Percentiles rank a stretch among this genome's conserved stretches.
Evolutionary conservation across 2,329 filamentous ascomycete species (phyloP).

Genomic region (Neonectria punicea): DNA sequence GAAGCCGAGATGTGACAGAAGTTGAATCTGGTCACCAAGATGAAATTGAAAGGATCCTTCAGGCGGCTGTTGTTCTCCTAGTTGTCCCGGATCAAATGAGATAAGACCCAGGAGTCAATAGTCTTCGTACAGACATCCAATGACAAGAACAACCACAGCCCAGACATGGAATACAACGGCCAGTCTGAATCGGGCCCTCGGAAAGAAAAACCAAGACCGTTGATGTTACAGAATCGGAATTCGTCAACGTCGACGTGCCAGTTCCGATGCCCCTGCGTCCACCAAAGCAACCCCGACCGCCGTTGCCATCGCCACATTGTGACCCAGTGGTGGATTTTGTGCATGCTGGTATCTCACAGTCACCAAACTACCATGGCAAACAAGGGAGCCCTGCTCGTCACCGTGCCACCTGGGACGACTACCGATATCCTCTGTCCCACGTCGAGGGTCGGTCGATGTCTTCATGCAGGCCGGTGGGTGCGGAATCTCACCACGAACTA

Average conservation of each 20-base stretch:
- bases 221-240: neutral
- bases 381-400: constrained; percentile 2
- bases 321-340: neutral
- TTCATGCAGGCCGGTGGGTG: neutral
- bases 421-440: neutral
- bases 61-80: neutral
- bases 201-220: neutral
- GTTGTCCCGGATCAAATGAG: neutral
- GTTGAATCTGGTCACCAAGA: neutral
- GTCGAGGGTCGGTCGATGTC: neutral
- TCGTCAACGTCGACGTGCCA: neutral
- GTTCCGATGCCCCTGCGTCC: neutral
- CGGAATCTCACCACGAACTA: neutral
- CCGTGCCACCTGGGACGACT: neutral
- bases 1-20: neutral
- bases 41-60: neutral
- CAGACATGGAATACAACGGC: neutral
- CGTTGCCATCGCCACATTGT: constrained; percentile 6
- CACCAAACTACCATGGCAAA: neutral
- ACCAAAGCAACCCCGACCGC: neutral
- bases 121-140: too few species aligned
- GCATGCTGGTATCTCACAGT: neutral
- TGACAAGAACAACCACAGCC: neutral
- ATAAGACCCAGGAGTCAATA: neutral
- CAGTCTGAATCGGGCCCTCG: neutral